phyloP scores from a whole-genome alignment of 306 rosid genomes.

The Lupinus albus region DNA sequence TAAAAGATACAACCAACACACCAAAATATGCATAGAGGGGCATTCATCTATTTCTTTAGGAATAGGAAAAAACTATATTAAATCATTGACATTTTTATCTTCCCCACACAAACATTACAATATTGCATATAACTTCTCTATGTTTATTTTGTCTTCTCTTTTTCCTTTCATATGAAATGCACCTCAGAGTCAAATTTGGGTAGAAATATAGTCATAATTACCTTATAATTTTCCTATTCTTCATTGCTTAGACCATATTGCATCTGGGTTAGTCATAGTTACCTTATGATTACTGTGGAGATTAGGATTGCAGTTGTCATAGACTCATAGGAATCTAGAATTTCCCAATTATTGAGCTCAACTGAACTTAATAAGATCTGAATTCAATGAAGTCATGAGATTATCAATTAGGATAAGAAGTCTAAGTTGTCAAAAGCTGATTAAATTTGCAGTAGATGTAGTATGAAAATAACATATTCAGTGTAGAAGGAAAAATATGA shows the following conservation, averaged over 20 bases:
- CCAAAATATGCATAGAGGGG: background rate
- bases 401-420: constrained; percentile 24
- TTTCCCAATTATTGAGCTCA: constrained; percentile 39
- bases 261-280: constrained; percentile 7
- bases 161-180: background rate
- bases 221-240: constrained; percentile 22
- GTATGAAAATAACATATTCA: constrained; percentile 39
- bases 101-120: background rate
- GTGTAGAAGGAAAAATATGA: constrained; percentile 4
- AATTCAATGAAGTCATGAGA: constrained; percentile 42
- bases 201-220: constrained; percentile 34
- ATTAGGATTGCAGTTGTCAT: constrained; percentile 5
- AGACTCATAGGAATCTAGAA: constrained; percentile 34
- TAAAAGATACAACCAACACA: background rate
- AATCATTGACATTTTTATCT: background rate
- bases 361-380: constrained; percentile 36
- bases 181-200: constrained; percentile 4
- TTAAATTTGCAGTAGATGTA: constrained; percentile 33
- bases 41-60: background rate
- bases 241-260: constrained; percentile 11
- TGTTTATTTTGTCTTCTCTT: background rate
- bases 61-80: background rate
- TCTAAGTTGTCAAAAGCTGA: constrained; percentile 31
- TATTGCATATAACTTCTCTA: background rate
- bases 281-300: constrained; percentile 34